Evolutionary conservation across 225 moss, liverwort and hornwort genomes (phyloP).

Genomic region (Climacium dendroides): DNA sequence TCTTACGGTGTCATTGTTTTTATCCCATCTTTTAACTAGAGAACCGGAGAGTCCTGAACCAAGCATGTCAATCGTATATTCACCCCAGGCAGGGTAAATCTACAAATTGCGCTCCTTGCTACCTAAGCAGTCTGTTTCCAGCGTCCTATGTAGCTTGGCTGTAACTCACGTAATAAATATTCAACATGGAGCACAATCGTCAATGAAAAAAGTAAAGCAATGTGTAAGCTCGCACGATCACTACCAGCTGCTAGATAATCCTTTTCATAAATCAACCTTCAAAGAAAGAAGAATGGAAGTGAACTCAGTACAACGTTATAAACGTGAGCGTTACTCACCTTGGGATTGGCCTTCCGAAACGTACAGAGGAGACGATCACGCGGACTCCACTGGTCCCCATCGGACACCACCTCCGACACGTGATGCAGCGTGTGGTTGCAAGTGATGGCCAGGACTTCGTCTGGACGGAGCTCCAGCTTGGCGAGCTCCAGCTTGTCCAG

Average conservation of each 20-base stretch:
- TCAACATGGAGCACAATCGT: background rate
- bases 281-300: background rate
- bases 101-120: no score
- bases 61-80: background rate
- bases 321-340: slow-evolving; percentile 4
- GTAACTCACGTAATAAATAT: background rate
- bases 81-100: background rate
- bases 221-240: background rate
- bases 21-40: background rate
- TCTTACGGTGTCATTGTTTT: background rate
- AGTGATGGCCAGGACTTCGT: slow-evolving; percentile 58
- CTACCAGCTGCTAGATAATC: background rate
- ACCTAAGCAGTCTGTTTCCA: background rate
- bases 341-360: slow-evolving; percentile 47
- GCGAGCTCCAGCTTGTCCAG: slow-evolving; percentile 33
- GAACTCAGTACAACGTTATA: background rate
- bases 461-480: slow-evolving; percentile 23
- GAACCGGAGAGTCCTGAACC: background rate
- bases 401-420: slow-evolving; percentile 27
- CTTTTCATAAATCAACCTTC: no score
- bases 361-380: slow-evolving; percentile 47
- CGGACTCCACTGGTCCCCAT: slow-evolving; percentile 25
- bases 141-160: background rate
- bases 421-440: slow-evolving; percentile 65
- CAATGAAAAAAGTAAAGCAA: background rate